phyloP scores from a whole-genome alignment of 495 filamentous ascomycete genomes.

The Trichocladium antarcticum region DNA sequence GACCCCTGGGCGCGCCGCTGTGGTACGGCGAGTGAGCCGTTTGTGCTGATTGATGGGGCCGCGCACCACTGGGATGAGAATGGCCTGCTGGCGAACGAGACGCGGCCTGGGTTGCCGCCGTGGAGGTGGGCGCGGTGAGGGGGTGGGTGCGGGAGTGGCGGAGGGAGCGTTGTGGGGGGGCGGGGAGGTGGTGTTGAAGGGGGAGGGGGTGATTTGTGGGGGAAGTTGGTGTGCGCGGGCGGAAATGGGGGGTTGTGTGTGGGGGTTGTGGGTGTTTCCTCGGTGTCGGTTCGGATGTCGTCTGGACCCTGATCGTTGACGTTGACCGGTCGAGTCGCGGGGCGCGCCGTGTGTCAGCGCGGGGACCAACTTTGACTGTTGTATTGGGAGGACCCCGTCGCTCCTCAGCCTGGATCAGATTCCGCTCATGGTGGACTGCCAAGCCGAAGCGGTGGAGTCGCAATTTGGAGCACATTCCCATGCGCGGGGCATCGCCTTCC shows the following conservation, averaged over 20 bases:
- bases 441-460: not conserved
- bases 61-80: conserved; percentile 70
- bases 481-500: not conserved
- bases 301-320: too few relatives aligned
- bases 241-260: too few relatives aligned
- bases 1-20: too few relatives aligned
- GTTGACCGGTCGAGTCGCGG: too few relatives aligned
- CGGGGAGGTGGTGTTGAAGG: not conserved
- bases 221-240: too few relatives aligned
- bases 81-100: conserved; percentile 51
- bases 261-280: too few relatives aligned
- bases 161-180: conserved; percentile 4
- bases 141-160: conserved; percentile 54
- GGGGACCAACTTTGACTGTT: too few relatives aligned
- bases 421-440: not conserved
- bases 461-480: not conserved
- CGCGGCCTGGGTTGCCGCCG: conserved; percentile 43
- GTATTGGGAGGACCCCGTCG: too few relatives aligned
- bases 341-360: too few relatives aligned
- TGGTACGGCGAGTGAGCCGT: too few relatives aligned
- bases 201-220: conserved; percentile 1
- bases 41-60: conserved; percentile 48
- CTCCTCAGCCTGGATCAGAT: too few relatives aligned
- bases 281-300: too few relatives aligned
- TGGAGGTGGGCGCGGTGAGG: conserved; percentile 49